Conservation (phyloP, 257 asterid species). For the Ligustrum vulgare region DNA sequence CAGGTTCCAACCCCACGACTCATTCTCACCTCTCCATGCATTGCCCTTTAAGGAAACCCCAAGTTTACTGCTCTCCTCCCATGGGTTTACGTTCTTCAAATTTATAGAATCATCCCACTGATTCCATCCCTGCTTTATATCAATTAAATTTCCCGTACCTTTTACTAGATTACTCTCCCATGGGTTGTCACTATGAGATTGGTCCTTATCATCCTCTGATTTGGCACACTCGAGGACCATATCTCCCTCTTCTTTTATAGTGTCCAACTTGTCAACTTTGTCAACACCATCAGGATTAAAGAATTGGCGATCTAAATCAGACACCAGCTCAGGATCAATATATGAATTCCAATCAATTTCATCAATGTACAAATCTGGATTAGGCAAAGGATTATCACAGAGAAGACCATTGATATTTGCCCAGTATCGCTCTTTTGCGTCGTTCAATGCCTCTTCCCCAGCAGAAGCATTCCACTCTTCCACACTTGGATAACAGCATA, state of each 20-base stretch:
- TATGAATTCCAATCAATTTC: conserved; percentile 75
- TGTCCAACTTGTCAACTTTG: conserved; percentile 28
- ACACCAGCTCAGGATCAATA: conserved; percentile 65
- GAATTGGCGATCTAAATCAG: conserved; percentile 61
- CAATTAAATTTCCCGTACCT: conserved; percentile 26
- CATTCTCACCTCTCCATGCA: conserved; percentile 54
- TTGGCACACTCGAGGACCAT: conserved; percentile 23
- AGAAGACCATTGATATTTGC: conserved; percentile 57
- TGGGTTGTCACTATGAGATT: conserved; percentile 39
- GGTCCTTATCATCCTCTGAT: conserved; percentile 26
- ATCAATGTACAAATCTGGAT: conserved; percentile 57
- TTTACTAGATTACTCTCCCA: conserved; percentile 51
- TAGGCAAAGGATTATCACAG: conserved; percentile 59
- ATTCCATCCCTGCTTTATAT: conserved; percentile 41
- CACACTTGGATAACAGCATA: conserved; percentile 64
- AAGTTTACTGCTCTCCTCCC: conserved; percentile 51
- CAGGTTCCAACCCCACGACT: conserved; percentile 41
- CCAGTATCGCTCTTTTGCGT: conserved; percentile 74
- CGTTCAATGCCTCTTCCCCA: conserved; percentile 63
- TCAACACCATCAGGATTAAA: conserved; percentile 59
- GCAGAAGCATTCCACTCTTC: conserved; percentile 82
- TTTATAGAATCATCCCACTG: conserved; percentile 40
- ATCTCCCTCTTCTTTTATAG: conserved; percentile 25
- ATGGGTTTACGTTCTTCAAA: conserved; percentile 45
- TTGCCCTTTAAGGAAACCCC: conserved; percentile 40